Percentiles rank a stretch among this genome's conserved stretches.
Conservation (phyloP, 2,329 filamentous ascomycete species). For the Nigrospora oryzae region DNA sequence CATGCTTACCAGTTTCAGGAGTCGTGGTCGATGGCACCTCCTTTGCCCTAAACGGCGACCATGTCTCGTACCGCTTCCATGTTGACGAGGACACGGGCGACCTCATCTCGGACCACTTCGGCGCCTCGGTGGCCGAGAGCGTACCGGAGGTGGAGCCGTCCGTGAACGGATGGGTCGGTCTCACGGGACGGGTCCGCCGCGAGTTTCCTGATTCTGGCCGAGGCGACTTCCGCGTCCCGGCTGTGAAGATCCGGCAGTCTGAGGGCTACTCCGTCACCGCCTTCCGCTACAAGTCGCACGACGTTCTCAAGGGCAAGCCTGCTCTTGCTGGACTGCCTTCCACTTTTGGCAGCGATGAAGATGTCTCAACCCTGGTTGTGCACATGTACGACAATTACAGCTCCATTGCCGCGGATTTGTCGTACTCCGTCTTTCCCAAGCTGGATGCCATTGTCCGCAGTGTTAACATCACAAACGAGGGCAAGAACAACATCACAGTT, state of each 20-base stretch:
- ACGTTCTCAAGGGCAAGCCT: conserved; percentile 48
- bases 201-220: conserved; percentile 58
- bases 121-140: conserved; percentile 44
- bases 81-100: conserved; percentile 45
- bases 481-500: conserved; percentile 40
- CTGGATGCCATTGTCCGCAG: conserved; percentile 54
- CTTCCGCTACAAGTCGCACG: conserved; percentile 48
- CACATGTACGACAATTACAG: conserved; percentile 51
- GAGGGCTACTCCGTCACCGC: conserved; percentile 50
- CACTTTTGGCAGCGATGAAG: conserved; percentile 44
- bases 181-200: conserved; percentile 41
- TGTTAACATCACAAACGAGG: conserved; percentile 52
- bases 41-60: conserved; percentile 47
- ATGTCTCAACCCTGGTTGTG: conserved; percentile 51
- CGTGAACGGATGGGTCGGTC: conserved; percentile 44
- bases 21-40: conserved; percentile 44
- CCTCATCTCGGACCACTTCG: conserved; percentile 50
- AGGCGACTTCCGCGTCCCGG: conserved; percentile 54
- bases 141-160: conserved; percentile 34
- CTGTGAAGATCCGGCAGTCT: conserved; percentile 50
- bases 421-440: conserved; percentile 55
- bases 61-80: conserved; percentile 53
- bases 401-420: conserved; percentile 47
- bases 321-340: conserved; percentile 45
- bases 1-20: conserved; percentile 22